Conservation (phyloP, 768 basidiomycete genomes). For the Solioccasus polychromus region DNA sequence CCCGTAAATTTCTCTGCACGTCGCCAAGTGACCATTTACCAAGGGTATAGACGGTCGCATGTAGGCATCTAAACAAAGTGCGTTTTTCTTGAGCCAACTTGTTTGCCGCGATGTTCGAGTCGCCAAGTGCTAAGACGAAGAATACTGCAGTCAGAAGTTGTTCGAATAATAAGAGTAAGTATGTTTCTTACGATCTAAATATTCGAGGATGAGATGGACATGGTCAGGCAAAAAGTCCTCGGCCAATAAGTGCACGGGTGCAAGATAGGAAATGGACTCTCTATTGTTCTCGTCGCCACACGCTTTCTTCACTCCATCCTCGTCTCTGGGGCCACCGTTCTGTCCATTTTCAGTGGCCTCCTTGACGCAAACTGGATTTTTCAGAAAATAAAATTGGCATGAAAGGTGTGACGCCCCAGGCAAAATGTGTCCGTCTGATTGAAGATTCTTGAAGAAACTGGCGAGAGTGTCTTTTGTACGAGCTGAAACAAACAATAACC, state of each 20-base stretch:
- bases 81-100: background rate
- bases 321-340: rapidly evolving
- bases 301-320: background rate
- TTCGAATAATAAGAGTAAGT: no score
- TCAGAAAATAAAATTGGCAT: background rate
- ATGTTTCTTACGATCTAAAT: no score
- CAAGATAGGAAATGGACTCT: rapidly evolving
- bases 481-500: no score
- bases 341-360: background rate
- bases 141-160: background rate
- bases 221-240: background rate
- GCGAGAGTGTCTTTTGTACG: no score
- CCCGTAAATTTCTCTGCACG: background rate
- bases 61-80: background rate
- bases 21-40: background rate
- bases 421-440: no score
- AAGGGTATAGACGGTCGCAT: background rate
- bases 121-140: background rate
- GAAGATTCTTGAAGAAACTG: no score
- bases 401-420: background rate
- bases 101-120: background rate
- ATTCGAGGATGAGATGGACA: background rate
- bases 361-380: background rate
- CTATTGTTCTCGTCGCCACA: background rate
- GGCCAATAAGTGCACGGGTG: background rate